Evolutionary conservation across 768 basidiomycete genomes (phyloP), one percentile per base, ranked within the genome.

Genomic region (Lactarius trivialis): DNA sequence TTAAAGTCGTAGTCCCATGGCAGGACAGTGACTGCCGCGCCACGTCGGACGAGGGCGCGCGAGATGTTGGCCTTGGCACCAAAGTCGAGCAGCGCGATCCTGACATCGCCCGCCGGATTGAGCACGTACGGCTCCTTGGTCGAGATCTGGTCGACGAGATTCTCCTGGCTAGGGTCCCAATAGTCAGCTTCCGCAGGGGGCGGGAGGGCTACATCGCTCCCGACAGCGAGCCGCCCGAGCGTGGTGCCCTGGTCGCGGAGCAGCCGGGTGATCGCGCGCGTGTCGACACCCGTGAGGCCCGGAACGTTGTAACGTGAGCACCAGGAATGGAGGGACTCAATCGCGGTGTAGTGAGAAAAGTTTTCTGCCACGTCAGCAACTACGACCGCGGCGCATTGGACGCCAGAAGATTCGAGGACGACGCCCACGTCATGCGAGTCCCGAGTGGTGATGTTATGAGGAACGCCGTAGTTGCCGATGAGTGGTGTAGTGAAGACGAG

Each of bases 1-100:
- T 97, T 95, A 79, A 99, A 98, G 76, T 99, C 92, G 75, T 81
- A 96, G 75, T 98, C 86, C 97, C 97, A 99, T 0, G 97, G 97
- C 37, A 98, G 78, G 58, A 99, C 95, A 8, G 96, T 98, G 48
- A 98, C 91, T 21, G 89, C 82, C 2, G 93, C 97, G 60, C 86
- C 91, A 45, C 97, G 89, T 67, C 89, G 86, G 66, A 97, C 86
- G 65, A 99, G 86, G 2, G 93, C 85, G 61, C 97, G 92, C 60
- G 93, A 77, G 65, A 99, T 99, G 76, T 99, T 99, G 55, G 97
- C 95, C 75, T 99, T 99, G 63, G 88, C 89, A 63, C 97, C 97
- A 71, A 97, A 98, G 74, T 98, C 97, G 63, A 98, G 85, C 17
- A 99, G 89, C 15, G 94, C 97, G 66, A 99, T 92, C 71, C 87